Evolutionary conservation across 2,329 filamentous ascomycete genomes (phyloP), one percentile per base, ranked within the genome.

Genomic region (Fusarium goolgardi): DNA sequence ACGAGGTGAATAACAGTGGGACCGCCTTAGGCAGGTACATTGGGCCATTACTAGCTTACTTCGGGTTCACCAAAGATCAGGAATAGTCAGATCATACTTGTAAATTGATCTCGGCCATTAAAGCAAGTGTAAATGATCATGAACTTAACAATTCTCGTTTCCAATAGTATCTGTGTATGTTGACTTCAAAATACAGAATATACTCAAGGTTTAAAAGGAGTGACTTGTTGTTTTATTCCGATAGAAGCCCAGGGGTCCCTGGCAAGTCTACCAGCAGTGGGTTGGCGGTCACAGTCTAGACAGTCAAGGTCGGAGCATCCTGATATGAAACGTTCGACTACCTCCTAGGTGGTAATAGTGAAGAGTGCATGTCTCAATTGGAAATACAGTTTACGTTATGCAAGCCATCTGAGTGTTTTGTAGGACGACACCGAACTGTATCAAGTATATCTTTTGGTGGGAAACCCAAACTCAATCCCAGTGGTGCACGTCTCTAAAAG

Each of bases 1-100:
- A 53, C 43, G n/a, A 46, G 40, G 46, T 53, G 29, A 63, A 40
- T 31, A 65, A 65, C 55, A 65, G 63, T 65, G 63, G 63, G 55
- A 50, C 46, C 39, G 16, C 23, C 23, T 25, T 45, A 20, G 43
- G 43, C 46, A 27, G 46, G 59, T 69, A 47, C 31, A 25, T 21
- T 64, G 49, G 55, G 47, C 44, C 51, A 43, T 56, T 40, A 25
- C 39, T 45, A 46, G 53, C 53, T 54, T 66, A 32, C 32, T 50
- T 25, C 32, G 32, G 46, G 23, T 50, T 50, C 18, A 50, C 25
- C 7, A 45, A 31, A 27, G 23, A 39, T 50, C 46, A 27, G 46
- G 18, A 50, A 50, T 27, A 27, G 13, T 16, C 15, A 20, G 10
- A 25, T 16, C 27, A 20, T 25, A 39, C 35, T 39, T 39, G 35